Conservation (phyloP, 345 rosid genomes). For the Dovyalis caffra region DNA sequence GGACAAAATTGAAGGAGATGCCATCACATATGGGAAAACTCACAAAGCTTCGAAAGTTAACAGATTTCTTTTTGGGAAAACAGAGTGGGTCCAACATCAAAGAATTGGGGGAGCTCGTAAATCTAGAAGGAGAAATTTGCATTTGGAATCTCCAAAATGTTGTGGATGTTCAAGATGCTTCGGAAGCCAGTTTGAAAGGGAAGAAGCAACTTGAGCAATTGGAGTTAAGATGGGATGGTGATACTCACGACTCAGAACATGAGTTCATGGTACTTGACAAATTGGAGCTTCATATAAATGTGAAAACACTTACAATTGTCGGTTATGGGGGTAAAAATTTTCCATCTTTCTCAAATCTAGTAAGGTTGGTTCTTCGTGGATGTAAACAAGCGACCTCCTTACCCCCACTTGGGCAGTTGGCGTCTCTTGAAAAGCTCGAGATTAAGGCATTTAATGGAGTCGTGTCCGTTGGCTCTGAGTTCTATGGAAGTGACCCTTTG, state of each 20-base stretch:
- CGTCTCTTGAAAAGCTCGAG: neutral
- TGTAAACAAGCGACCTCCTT: neutral
- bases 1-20: conserved; percentile 1
- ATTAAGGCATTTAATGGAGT: neutral
- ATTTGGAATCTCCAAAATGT: neutral
- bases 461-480: neutral
- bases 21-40: conserved; percentile 3
- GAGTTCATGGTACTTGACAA: neutral
- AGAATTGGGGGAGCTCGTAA: neutral
- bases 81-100: conserved; percentile 5
- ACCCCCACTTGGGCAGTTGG: conserved; percentile 1
- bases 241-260: no score
- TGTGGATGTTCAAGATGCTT: neutral
- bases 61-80: neutral
- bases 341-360: neutral
- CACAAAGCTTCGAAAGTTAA: neutral
- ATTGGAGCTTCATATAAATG: neutral
- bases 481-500: neutral
- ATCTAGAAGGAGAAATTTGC: neutral
- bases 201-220: neutral
- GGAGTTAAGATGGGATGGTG: neutral
- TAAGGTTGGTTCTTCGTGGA: neutral
- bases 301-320: neutral
- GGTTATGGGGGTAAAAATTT: conserved; percentile 3
- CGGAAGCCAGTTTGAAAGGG: neutral